Base-by-base conservation (phyloP, 495 filamentous ascomycete genomes). In the Tuber borchii region DNA sequence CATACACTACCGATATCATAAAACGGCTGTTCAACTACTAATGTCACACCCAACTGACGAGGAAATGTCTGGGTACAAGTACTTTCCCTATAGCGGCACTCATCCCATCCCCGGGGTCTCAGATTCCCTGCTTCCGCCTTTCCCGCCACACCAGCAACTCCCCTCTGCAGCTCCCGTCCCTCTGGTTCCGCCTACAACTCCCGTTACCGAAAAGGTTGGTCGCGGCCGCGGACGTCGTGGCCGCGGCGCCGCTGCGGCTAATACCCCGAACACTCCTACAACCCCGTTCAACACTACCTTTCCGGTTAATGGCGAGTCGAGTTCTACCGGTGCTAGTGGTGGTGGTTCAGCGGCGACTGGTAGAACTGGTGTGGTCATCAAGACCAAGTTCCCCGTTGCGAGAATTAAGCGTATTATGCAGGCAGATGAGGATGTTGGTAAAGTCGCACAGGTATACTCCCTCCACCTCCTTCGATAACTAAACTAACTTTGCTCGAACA, bases 351-450 rank as follows among this genome's bases (percentile, higher is more conserved):
- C 72, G 40, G 72, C 78, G 4, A 79, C 74, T 39, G 77, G 78
- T 19, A 76, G 86, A 83, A 85, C 87, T 81, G 56, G 56, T 65
- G 86, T 97, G 80, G 84, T 94, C 34, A 93, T 99, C 73, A 93
- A 90, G 84, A 97, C 94, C 34, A 97, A 97, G 78, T 99, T 99
- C 81, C 95, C 95, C 5, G 97, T 97, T 45, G 95, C 95, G 75
- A 89, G 95, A 71, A 99, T 98, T 84, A 99, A 99, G 88, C 91
- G 95, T 72, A 98, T 99, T 77, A 98, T 99, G 95, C 95, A 99
- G 84, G 95, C 95, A 10, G 95, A 99, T 82, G 95, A 99, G 82
- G 95, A 99, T 85, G 94, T 99, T 2, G 95, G 95, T 61, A 99
- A 99, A 85, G 96, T 99, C 5, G 93, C 95, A 12, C 96, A 98